Conservation (phyloP, 495 filamentous ascomycete genomes). For the Hyaloscypha variabilis region DNA sequence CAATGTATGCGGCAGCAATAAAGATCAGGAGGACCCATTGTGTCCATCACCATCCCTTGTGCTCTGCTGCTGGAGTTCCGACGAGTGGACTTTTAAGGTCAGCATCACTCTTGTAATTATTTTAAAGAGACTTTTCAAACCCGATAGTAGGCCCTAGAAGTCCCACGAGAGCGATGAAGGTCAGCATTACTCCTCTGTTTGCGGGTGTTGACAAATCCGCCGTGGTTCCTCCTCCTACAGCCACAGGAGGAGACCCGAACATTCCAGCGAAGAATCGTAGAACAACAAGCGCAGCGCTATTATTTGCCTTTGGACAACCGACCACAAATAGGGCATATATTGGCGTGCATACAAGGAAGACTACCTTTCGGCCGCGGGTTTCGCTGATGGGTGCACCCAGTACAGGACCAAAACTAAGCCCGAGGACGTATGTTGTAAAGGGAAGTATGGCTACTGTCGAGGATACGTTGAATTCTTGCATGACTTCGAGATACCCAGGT, state of each 20-base stretch:
- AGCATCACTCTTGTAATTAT: no score
- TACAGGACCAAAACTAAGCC: constrained; percentile 23
- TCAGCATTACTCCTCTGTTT: constrained; percentile 11
- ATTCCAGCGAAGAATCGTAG: constrained; percentile 63
- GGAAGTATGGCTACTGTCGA: constrained; percentile 28
- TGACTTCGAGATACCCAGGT: background rate
- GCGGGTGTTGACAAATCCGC: constrained; percentile 38
- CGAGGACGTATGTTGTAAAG: constrained; percentile 51
- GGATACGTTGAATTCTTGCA: background rate
- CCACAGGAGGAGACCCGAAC: constrained; percentile 48
- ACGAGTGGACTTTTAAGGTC: no score
- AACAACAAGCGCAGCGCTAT: constrained; percentile 55
- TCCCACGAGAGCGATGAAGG: constrained; percentile 7
- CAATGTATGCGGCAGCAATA: constrained; percentile 48
- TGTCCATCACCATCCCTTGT: constrained; percentile 60
- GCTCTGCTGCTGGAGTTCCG: constrained; percentile 60
- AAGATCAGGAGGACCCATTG: constrained; percentile 66
- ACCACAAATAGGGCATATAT: constrained; percentile 60
- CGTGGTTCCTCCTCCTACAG: constrained; percentile 42
- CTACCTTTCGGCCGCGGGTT: constrained; percentile 50
- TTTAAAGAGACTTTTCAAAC: no score
- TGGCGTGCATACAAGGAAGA: constrained; percentile 54
- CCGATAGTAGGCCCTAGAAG: constrained; percentile 37
- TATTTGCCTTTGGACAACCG: constrained; percentile 52
- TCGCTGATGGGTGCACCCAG: constrained; percentile 27